These are phyloP conservation scores for Pichia sp. DNA, from an alignment of 1,139 yeast species.

Conservation along the genomic window DNA sequence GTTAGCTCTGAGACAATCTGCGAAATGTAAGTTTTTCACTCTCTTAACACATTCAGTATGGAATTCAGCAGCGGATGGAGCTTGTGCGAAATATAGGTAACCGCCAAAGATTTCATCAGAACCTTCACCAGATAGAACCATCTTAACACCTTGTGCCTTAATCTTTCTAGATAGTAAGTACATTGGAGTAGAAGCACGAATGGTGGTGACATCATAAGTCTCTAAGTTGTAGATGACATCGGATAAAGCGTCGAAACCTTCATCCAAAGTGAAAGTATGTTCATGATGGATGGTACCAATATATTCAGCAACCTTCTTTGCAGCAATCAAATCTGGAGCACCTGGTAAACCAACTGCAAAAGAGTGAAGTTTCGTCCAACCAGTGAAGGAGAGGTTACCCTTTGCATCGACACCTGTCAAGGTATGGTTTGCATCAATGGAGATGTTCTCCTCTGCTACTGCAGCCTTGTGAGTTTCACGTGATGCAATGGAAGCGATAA, in stretches of 20 bases:
- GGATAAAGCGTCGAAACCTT: constrained; percentile 90
- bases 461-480: constrained; percentile 86
- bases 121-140: constrained; percentile 99
- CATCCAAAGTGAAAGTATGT: constrained; percentile 93
- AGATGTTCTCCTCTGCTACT: constrained; percentile 35
- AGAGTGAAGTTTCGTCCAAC: constrained; percentile 87
- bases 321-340: constrained; percentile 96
- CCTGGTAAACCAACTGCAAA: constrained; percentile 96
- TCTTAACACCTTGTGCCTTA: constrained; percentile 99
- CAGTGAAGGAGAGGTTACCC: constrained; percentile 73
- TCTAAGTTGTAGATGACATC: constrained; percentile 95
- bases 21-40: constrained; percentile 93
- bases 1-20: constrained; percentile 98
- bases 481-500: constrained; percentile 95
- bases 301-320: constrained; percentile 90
- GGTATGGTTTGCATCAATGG: constrained; percentile 47
- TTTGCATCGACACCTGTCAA: constrained; percentile 88
- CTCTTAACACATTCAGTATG: constrained; percentile 93
- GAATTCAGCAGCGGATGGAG: constrained; percentile 88
- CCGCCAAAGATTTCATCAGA: constrained; percentile 99
- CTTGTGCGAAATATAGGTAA: constrained; percentile 92
- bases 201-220: constrained; percentile 97
- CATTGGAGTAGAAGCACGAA: constrained; percentile 99
- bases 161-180: constrained; percentile 90
- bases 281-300: constrained; percentile 97